Evolutionary conservation across 306 rosid species (phyloP), one percentile per base, ranked within the genome.

Genomic region (Rubus idaeus): DNA sequence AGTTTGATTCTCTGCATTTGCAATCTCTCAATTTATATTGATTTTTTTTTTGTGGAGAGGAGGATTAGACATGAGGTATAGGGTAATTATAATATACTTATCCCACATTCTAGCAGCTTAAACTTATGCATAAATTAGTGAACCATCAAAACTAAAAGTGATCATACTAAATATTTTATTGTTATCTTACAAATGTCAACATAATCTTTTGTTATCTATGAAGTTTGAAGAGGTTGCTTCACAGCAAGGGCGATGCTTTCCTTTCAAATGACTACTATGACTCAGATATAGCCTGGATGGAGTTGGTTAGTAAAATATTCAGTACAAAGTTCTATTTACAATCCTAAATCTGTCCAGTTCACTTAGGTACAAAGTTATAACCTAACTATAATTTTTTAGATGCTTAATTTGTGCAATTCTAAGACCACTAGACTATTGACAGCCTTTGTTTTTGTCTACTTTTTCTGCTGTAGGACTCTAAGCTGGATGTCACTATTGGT

Each of bases 221-320:
- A 69, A 95, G 98, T 81, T 92, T 95, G 92, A 89, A 89, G 92
- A 88, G 87, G 82, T 86, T 92, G 82, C 91, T 95, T 50, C 96
- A 89, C 81, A 79, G 97, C 88, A 92, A 90, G 89, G 98, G 97
- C 30, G 83, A 88, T 83, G 95, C 98, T 77, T 90, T 92, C 83
- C 92, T 89, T 77, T 95, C 97, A 64, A 92, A 95, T 84, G 93
- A 95, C 66, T 92, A 95, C 83, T 92, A 95, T 81, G 89, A 87
- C 67, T 95, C 98, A 4, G 97, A 95, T 80, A 76, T 95, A 71
- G 96, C 97, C 26, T 95, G 98, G 98, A 89, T 92, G 92, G 88
- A 87, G 80, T 88, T 95, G 98, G 98, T 95, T 78, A 76, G 97
- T 92, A 44, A 16, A 42, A n/a, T 74, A 57, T 82, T 69, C 62